Evolutionary conservation across 768 basidiomycete species (phyloP), one percentile per base, ranked within the genome.

Genomic region (Phylloporus scabripes): DNA sequence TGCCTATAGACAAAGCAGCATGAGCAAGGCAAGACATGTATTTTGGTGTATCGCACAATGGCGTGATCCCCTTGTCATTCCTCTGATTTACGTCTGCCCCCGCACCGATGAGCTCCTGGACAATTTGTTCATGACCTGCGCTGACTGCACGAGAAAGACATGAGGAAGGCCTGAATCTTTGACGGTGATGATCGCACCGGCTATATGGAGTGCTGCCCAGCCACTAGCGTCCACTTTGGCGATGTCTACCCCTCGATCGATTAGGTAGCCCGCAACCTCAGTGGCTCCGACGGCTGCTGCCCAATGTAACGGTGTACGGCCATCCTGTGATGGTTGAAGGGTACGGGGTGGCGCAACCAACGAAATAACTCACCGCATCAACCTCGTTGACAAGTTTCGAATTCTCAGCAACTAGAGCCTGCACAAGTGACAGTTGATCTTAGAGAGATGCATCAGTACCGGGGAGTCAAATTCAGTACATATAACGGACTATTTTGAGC

Each of bases 231-330:
- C 89, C 17, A 68, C 62, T 58, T 76, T 77, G 67, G 86, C 23
- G 36, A 88, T 76, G 52, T 87, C 82, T 21, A 83, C 83, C 51
- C 79, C 74, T 57, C 81, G 79, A 66, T 82, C 83, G 49, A 91
- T 71, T 55, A 92, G 73, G 65, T 80, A 86, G 46, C 77, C 72
- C 24, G 63, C 75, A 53, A 88, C 81, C 47, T 87, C 85, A 48
- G 79, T 64, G 34, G 83, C 77, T 44, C 87, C 88, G 17, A 80
- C 80, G 10, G 83, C 83, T 11, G 88, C 81, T 49, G 88, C 86
- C 87, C 88, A 91, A 60, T 92, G 90, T n/a, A 92, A 68, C 8
- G 90, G 78, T 0, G 90, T 88, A 29, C 90, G 75, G 33, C 76
- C 83, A 63, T 92, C 89, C 87, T 90, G 51, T 45, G 37, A 39